Base-by-base conservation (phyloP, 495 filamentous ascomycete species). In the Chaetomium cochliodes region DNA sequence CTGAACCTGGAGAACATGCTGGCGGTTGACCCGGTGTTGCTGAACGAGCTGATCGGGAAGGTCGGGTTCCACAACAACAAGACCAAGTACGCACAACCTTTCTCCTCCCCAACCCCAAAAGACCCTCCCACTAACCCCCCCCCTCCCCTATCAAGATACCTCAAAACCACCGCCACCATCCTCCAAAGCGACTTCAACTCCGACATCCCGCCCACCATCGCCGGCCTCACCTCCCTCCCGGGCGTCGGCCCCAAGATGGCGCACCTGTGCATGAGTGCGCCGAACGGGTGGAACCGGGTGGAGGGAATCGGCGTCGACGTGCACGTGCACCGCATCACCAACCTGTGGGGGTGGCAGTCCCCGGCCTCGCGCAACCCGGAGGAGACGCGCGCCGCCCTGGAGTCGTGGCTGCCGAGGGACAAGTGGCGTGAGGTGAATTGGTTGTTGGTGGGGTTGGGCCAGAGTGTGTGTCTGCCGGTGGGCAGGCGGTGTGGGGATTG, bases 201-300 rank as follows among this genome's bases (percentile, higher is more conserved):
- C 37, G 94, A 98, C 74, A 96, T 98, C 65, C 96, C 94, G 0
- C 80, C 87, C 57, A 91, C 92, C 0, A 83, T 93, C 22, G 86
- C 87, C 56, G 92, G 88, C 0, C 80, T 98, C 20, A 87, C 88
- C 71, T 82, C 86, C 8, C 84, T 98, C 0, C 94, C 94, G 0
- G 94, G 94, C 2, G 93, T 98, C 0, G 94, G 94, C 0, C 94
- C 94, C 7, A 98, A 98, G 78, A 98, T 98, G 93, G 94, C 91
- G 22, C 92, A 96, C 71, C 83, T 98, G 5, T 96, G 92, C 75
- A 85, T 98, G 84, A 88, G 79, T 13, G 84, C 78, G 8, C 61
- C 67, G 0, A 64, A 75, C 64, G 85, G 85, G 3, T 88, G 86
- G 87, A 78, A 76, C 59, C 72, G 80, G 26, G 81, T 81, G 7